Conservation (phyloP, 2,329 filamentous ascomycete species). For the Ceratocystiopsis brevicomis region DNA sequence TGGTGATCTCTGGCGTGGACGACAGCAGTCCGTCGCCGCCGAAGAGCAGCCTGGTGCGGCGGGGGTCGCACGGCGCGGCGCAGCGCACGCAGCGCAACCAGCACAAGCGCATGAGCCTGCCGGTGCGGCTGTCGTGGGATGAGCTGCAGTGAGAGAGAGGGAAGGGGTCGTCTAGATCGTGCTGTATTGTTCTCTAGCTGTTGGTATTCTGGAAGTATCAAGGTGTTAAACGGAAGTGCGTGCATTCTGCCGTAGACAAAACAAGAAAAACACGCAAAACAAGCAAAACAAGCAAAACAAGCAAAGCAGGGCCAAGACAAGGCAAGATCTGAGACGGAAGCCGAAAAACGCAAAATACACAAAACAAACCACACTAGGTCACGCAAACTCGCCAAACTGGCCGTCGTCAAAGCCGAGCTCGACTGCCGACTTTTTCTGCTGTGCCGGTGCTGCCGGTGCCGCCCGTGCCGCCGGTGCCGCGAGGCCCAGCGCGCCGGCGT, state of each 20-base stretch:
- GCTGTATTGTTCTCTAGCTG: not conserved
- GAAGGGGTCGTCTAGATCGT: not conserved
- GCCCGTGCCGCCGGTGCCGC: conserved; percentile 1
- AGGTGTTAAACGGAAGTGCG: too few species aligned
- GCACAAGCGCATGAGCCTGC: conserved; percentile 17
- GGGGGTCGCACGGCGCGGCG: not conserved
- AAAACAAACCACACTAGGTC: not conserved
- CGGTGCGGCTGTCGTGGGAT: conserved; percentile 12
- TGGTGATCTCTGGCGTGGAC: too few species aligned
- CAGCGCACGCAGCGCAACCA: not conserved
- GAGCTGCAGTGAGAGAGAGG: not conserved
- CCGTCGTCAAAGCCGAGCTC: conserved; percentile 74
- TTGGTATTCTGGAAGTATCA: not conserved
- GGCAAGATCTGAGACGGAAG: too few species aligned
- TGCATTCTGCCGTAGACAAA: too few species aligned
- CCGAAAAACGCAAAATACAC: not conserved
- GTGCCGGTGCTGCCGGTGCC: conserved; percentile 21
- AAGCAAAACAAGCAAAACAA: not conserved
- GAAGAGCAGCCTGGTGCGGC: too few species aligned
- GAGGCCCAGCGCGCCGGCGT: conserved; percentile 3
- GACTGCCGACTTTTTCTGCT: conserved; percentile 23
- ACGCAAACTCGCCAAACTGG: conserved; percentile 69
- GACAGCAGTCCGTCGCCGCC: not conserved
- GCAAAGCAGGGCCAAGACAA: not conserved
- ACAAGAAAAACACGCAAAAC: not conserved